Percentiles rank a stretch among this genome's conserved stretches.
These are phyloP conservation scores for Astragalus membranaceus DNA, from an alignment of 306 rosid species.

Conservation along the genomic window DNA sequence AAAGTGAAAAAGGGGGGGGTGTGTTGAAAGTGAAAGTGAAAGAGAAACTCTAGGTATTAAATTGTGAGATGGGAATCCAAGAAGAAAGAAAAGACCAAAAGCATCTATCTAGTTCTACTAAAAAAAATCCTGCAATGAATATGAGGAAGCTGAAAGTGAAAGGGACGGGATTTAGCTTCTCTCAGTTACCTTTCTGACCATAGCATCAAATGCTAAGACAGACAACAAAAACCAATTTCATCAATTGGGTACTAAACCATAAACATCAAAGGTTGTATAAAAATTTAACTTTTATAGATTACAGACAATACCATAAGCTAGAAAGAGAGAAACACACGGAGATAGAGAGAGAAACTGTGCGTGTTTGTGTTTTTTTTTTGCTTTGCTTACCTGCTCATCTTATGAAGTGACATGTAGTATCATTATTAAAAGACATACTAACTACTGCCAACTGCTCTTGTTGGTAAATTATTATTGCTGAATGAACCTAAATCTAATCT, in stretches of 20 bases:
- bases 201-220: conserved; percentile 44
- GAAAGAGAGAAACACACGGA: conserved; percentile 24
- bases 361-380: background rate
- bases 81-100: conserved; percentile 26
- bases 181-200: conserved; percentile 21
- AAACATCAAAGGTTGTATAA: conserved; percentile 50
- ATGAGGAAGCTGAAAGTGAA: conserved; percentile 36
- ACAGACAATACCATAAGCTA: conserved; percentile 33
- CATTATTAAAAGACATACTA: conserved; percentile 69
- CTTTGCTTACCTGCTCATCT: conserved; percentile 55
- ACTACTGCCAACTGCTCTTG: conserved; percentile 94
- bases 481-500: conserved; percentile 50
- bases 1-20: background rate
- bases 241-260: conserved; percentile 36
- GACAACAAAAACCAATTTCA: conserved; percentile 34
- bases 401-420: conserved; percentile 57
- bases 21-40: conserved; percentile 7
- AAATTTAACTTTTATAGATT: conserved; percentile 54
- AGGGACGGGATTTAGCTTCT: conserved; percentile 35
- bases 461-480: conserved; percentile 69
- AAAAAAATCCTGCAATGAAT: conserved; percentile 43
- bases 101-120: conserved; percentile 46
- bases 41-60: conserved; percentile 22
- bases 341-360: background rate
- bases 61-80: conserved; percentile 39